phyloP scores from a whole-genome alignment of 331 rosid genomes.

The Rhamnella rubrinervis region DNA sequence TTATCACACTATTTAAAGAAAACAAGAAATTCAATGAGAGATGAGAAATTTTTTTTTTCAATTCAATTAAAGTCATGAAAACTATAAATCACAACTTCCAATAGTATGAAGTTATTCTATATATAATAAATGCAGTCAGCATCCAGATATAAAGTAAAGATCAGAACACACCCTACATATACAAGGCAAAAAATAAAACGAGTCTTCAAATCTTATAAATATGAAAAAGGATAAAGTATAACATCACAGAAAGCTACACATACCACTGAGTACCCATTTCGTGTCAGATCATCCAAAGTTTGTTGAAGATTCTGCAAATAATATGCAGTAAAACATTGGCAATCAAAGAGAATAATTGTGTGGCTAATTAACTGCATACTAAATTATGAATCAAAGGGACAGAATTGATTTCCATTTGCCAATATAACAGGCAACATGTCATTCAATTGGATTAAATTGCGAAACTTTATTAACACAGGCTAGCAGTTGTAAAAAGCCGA shows the following conservation, averaged over 20 bases:
- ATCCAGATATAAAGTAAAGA: background rate
- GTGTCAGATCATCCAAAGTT: conserved; percentile 67
- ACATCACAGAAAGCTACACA: conserved; percentile 29
- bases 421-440: background rate
- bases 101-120: background rate
- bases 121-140: no score
- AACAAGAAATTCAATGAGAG: no score
- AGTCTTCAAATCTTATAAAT: background rate
- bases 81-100: background rate
- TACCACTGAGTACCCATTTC: conserved; percentile 73
- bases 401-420: background rate
- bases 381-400: background rate
- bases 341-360: background rate
- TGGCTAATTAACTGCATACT: background rate
- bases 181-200: background rate
- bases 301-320: conserved; percentile 87
- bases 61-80: background rate
- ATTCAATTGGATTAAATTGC: background rate
- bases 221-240: conserved; percentile 3
- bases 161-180: background rate
- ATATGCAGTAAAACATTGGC: conserved; percentile 11
- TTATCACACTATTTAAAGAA: no score
- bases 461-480: background rate
- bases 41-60: no score
- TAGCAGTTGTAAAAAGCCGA: background rate